Conservation (phyloP, 2,329 filamentous ascomycete species). For the Spiromastix sp. region DNA sequence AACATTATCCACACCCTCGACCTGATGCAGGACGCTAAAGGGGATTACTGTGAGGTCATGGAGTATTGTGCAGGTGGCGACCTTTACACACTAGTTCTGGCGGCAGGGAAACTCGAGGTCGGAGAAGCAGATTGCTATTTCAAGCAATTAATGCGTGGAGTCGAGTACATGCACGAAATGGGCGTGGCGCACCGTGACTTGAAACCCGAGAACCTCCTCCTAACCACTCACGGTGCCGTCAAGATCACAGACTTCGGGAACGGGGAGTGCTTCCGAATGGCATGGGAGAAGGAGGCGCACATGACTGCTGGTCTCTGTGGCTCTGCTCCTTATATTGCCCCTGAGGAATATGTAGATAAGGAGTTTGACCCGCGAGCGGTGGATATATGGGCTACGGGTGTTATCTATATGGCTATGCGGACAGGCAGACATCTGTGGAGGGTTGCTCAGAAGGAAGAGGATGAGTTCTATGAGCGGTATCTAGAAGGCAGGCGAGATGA, state of each 20-base stretch:
- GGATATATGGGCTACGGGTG: conserved; percentile 94
- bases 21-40: conserved; percentile 88
- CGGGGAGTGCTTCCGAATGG: conserved; percentile 98
- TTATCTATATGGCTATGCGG: conserved; percentile 99
- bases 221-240: conserved; percentile 83
- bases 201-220: conserved; percentile 90
- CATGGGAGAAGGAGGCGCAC: conserved; percentile 95
- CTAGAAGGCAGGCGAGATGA: conserved; percentile 87
- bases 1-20: conserved; percentile 98
- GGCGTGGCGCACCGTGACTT: too few relatives aligned
- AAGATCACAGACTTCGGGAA: conserved; percentile 99
- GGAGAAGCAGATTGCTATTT: conserved; percentile 95
- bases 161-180: conserved; percentile 99
- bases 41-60: conserved; percentile 98
- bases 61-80: conserved; percentile 97
- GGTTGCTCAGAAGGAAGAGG: conserved; percentile 91
- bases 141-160: conserved; percentile 97
- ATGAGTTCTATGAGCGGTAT: conserved; percentile 94
- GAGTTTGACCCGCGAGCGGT: conserved; percentile 98
- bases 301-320: conserved; percentile 97
- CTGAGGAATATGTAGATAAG: conserved; percentile 88
- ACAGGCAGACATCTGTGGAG: conserved; percentile 94
- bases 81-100: conserved; percentile 83
- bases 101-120: conserved; percentile 79
- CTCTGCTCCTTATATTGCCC: conserved; percentile 92